A percentile compares a stretch with the other conserved stretches of the same genome.
phyloP scores from a whole-genome alignment of 805 yeast genomes.

The Blastobotrys mokoenaii region DNA sequence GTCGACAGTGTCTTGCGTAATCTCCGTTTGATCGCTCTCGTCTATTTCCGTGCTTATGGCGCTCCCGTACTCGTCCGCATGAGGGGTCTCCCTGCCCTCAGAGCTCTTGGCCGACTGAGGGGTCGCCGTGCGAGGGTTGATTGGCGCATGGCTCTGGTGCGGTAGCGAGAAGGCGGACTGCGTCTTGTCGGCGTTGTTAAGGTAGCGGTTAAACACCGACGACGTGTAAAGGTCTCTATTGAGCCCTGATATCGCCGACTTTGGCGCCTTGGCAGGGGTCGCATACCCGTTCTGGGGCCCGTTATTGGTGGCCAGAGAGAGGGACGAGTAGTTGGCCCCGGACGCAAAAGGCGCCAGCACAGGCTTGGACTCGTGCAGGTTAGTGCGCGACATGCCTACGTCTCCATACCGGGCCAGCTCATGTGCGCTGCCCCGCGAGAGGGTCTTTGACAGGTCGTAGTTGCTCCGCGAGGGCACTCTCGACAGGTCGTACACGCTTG shows the following conservation, averaged over 20 bases:
- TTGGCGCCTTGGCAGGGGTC: background rate
- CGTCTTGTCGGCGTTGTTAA: background rate
- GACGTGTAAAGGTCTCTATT: background rate
- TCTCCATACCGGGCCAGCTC: no score
- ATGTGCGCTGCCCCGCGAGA: no score
- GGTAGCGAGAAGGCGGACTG: background rate
- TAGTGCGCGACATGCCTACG: background rate
- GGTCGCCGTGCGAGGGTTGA: background rate
- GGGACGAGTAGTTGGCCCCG: background rate
- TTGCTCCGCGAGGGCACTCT: background rate
- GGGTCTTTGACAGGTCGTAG: background rate
- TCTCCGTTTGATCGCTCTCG: background rate
- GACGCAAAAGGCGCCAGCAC: constrained; percentile 4
- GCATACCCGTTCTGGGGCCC: background rate
- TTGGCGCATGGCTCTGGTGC: no score
- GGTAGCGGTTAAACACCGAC: background rate
- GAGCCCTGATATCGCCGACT: background rate
- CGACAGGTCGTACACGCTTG: background rate
- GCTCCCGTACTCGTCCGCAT: background rate
- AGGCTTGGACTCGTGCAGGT: constrained; percentile 1
- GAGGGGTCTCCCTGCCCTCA: background rate
- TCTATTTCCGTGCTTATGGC: background rate
- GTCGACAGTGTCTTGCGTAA: constrained; percentile 10
- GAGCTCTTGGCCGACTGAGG: background rate
- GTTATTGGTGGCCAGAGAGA: background rate